phyloP scores from a whole-genome alignment of 345 rosid genomes.

The Acer saccharum region DNA sequence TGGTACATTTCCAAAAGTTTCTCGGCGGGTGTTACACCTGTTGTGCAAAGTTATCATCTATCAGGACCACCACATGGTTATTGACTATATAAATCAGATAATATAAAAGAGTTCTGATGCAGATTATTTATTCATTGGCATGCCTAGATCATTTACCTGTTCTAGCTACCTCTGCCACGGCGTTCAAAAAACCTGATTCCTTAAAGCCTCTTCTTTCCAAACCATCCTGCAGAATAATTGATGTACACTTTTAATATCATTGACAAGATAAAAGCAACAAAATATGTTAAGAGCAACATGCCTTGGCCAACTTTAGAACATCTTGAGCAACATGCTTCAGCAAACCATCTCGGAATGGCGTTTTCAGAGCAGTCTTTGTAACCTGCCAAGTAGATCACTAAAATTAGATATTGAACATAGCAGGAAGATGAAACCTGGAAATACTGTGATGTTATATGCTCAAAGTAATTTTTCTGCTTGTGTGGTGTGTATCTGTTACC shows the following conservation, averaged over 20 bases:
- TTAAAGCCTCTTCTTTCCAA: slow-evolving; percentile 92
- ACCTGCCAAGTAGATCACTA: slow-evolving; percentile 49
- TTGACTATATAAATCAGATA: background rate
- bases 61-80: background rate
- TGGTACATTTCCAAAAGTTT: slow-evolving; percentile 79
- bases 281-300: slow-evolving; percentile 19
- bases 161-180: slow-evolving; percentile 74
- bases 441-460: background rate
- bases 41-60: slow-evolving; percentile 1
- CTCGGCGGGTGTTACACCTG: slow-evolving; percentile 91
- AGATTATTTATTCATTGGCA: no score
- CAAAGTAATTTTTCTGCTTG: background rate
- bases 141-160: slow-evolving; percentile 56
- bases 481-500: slow-evolving; percentile 39
- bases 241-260: background rate
- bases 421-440: slow-evolving; percentile 4
- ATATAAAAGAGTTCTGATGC: background rate
- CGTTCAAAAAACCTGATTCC: slow-evolving; percentile 88
- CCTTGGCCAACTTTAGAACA: slow-evolving; percentile 82
- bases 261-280: background rate
- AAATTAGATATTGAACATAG: slow-evolving; percentile 23
- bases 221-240: slow-evolving; percentile 64
- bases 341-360: slow-evolving; percentile 87
- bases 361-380: slow-evolving; percentile 76
- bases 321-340: slow-evolving; percentile 83